Evolutionary conservation across 2,329 filamentous ascomycete species (phyloP).

Genomic region (Aspergillus pseudoviridinutans): DNA sequence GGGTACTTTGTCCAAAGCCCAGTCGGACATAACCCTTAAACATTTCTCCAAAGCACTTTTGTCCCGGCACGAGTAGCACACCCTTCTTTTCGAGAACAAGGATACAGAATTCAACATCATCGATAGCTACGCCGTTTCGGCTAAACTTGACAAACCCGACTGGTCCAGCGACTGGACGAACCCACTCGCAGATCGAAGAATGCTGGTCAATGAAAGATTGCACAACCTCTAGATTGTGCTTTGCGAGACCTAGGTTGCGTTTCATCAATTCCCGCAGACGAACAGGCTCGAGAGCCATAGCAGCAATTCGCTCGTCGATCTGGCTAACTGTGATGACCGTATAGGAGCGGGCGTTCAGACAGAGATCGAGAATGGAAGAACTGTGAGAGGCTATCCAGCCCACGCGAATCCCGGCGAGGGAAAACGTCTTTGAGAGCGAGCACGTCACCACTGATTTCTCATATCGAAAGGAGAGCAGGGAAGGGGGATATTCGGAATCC

Average conservation of each 20-base stretch:
- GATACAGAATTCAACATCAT: background rate
- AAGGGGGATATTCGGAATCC: background rate
- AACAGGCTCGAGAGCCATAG: background rate
- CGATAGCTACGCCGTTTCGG: background rate
- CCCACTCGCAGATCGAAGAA: background rate
- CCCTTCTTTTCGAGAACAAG: background rate
- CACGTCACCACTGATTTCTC: background rate
- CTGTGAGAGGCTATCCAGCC: background rate
- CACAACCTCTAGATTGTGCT: background rate
- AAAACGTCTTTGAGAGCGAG: background rate
- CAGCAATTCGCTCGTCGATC: background rate
- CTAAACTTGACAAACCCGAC: background rate
- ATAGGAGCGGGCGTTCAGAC: background rate
- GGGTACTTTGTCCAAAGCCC: background rate
- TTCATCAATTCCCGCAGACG: background rate
- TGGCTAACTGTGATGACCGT: background rate
- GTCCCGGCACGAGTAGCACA: background rate
- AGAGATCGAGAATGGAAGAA: background rate
- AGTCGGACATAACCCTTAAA: background rate
- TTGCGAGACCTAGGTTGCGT: background rate
- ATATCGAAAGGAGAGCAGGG: background rate
- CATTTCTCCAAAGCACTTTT: background rate
- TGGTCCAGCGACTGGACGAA: background rate
- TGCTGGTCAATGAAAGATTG: background rate
- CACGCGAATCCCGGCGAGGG: background rate